Percentiles rank a stretch among this genome's conserved stretches.
These are phyloP conservation scores for Pinus tabuliformis DNA, from an alignment of 75 land plant species.

Conservation along the genomic window DNA sequence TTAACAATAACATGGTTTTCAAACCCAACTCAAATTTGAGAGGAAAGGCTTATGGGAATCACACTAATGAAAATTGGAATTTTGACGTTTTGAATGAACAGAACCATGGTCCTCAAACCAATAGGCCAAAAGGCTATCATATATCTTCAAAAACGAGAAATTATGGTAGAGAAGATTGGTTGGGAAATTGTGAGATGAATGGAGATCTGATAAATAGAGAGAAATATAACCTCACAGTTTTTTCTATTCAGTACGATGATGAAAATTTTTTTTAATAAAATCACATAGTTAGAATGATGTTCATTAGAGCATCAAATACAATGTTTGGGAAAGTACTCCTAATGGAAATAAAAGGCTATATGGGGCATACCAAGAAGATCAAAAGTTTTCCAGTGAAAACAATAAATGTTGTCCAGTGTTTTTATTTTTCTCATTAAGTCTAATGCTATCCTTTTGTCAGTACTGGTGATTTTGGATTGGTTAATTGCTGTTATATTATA, in stretches of 20 bases:
- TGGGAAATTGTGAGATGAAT: constrained; percentile 22
- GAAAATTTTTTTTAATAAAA: constrained; percentile 6
- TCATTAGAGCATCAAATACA: too few species aligned
- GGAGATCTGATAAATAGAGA: constrained; percentile 26
- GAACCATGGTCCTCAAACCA: constrained; percentile 86
- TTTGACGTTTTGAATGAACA: constrained; percentile 81
- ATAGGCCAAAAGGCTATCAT: constrained; percentile 47
- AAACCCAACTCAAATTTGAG: constrained; percentile 59
- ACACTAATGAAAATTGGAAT: constrained; percentile 58
- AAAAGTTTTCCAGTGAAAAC: too few species aligned
- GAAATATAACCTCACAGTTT: constrained; percentile 32
- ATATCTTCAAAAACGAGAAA: constrained; percentile 17
- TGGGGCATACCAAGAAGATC: too few species aligned
- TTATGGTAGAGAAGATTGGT: constrained; percentile 34
- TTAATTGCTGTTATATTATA: not conserved
- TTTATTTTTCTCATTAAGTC: too few species aligned
- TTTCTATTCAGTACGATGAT: constrained; percentile 17
- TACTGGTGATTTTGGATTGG: too few species aligned
- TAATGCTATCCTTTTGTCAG: too few species aligned
- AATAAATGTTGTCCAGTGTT: too few species aligned
- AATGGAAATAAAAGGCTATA: too few species aligned
- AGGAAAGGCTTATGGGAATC: constrained; percentile 34
- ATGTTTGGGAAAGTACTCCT: too few species aligned
- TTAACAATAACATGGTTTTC: constrained; percentile 13
- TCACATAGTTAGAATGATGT: too few species aligned